These are phyloP conservation scores for Tetrahymena elliotti DNA, from an alignment of 73 alveolate species.

Conservation along the genomic window DNA sequence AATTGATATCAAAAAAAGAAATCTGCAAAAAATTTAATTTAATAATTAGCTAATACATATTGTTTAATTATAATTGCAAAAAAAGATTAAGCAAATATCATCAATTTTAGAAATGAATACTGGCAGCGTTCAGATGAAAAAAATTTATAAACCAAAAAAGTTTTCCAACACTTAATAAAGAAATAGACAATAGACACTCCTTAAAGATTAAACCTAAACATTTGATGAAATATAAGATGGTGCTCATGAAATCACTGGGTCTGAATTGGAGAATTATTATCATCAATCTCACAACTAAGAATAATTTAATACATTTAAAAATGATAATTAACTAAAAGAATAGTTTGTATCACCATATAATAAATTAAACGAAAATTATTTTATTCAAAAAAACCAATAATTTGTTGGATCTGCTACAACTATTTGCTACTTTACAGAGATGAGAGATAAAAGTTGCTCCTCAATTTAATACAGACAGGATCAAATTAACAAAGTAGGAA, in stretches of 20 bases:
- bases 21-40: neutral
- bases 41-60: neutral
- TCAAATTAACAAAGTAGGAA: too few species aligned
- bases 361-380: too few species aligned
- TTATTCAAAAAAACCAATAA: too few species aligned
- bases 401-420: neutral
- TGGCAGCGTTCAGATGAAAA: neutral
- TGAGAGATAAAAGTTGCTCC: neutral
- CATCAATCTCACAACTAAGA: neutral
- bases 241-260: neutral
- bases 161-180: neutral
- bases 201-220: neutral
- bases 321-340: neutral
- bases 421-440: neutral
- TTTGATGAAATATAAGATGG: neutral
- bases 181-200: too few species aligned
- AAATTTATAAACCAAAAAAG: neutral
- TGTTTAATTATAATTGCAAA: neutral
- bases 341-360: neutral
- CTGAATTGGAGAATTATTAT: neutral
- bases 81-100: neutral
- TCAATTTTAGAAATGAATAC: neutral
- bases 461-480: too few species aligned
- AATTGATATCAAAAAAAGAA: neutral
- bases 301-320: too few species aligned